These are phyloP conservation scores for Colletotrichum cuscutae DNA, from an alignment of 2,329 filamentous ascomycete species.

Conservation along the genomic window DNA sequence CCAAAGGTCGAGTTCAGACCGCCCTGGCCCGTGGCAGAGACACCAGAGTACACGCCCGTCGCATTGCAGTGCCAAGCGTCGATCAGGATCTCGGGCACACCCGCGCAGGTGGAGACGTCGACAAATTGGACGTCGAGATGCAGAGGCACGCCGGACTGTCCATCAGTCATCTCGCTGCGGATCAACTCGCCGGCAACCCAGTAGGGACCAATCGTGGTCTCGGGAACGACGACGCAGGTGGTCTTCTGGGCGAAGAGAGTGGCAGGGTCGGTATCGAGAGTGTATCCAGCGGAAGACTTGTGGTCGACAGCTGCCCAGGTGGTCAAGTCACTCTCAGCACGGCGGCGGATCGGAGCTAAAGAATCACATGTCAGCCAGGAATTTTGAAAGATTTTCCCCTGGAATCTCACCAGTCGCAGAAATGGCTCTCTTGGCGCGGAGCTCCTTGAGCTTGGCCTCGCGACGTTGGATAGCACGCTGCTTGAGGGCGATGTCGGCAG, in stretches of 20 bases:
- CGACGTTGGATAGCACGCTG: slow-evolving; percentile 4
- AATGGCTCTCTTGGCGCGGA: neutral
- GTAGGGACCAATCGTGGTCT: neutral
- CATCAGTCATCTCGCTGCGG: slow-evolving; percentile 9
- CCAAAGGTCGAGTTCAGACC: slow-evolving; percentile 15
- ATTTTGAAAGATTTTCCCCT: too few relatives aligned
- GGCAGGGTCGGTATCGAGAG: neutral
- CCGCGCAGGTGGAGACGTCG: slow-evolving; percentile 5
- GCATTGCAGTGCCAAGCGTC: slow-evolving; percentile 8
- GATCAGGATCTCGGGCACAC: neutral
- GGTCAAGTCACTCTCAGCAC: neutral
- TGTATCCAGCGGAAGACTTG: neutral
- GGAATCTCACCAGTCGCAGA: neutral
- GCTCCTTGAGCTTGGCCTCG: slow-evolving; percentile 1
- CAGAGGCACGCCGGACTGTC: neutral
- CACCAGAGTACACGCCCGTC: neutral
- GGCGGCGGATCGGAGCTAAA: neutral
- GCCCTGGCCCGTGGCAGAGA: neutral
- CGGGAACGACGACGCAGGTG: neutral
- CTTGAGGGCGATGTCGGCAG: neutral
- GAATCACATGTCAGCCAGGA: neutral
- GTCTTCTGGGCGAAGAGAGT: neutral
- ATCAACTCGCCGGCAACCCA: slow-evolving; percentile 11
- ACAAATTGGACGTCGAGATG: slow-evolving; percentile 12
- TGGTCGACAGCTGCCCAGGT: neutral